Conservation (phyloP, 768 basidiomycete species). For the Leccinum arenicola region DNA sequence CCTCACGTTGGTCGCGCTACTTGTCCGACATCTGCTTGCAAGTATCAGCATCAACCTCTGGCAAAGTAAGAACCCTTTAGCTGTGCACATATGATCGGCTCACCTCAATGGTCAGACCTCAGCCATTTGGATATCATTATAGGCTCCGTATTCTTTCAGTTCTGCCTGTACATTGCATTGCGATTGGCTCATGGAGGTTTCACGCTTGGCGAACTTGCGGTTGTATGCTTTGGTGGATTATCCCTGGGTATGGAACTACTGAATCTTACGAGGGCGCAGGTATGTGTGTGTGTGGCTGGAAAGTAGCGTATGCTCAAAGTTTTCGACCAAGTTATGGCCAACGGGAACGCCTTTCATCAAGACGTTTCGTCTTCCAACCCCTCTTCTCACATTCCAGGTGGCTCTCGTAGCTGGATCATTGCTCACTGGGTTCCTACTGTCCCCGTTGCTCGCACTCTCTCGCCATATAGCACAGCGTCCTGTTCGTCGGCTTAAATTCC, state of each 20-base stretch:
- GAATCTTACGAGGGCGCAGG: constrained; percentile 79
- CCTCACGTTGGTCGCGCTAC: constrained; percentile 48
- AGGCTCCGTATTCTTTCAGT: constrained; percentile 82
- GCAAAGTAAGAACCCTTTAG: constrained; percentile 54
- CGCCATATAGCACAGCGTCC: constrained; percentile 89
- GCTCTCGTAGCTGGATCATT: constrained; percentile 91
- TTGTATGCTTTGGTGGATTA: constrained; percentile 88
- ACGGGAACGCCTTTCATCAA: constrained; percentile 79
- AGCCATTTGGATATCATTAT: constrained; percentile 71
- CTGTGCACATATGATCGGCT: background rate
- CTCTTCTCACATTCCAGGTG: constrained; percentile 86
- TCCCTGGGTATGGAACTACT: constrained; percentile 83
- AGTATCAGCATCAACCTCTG: constrained; percentile 51
- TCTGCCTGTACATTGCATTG: constrained; percentile 84
- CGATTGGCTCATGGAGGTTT: constrained; percentile 92
- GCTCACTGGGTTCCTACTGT: constrained; percentile 91
- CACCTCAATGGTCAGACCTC: constrained; percentile 52
- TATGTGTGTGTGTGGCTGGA: constrained; percentile 35
- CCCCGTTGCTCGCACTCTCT: constrained; percentile 87
- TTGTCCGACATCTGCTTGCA: constrained; percentile 47
- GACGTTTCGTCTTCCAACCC: constrained; percentile 90
- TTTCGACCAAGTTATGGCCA: constrained; percentile 64
- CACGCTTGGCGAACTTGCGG: constrained; percentile 89
- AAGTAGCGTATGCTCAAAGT: constrained; percentile 1
- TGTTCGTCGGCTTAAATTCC: constrained; percentile 73